Conservation (phyloP, 257 asterid genomes). For the Galeopsis tetrahit region DNA sequence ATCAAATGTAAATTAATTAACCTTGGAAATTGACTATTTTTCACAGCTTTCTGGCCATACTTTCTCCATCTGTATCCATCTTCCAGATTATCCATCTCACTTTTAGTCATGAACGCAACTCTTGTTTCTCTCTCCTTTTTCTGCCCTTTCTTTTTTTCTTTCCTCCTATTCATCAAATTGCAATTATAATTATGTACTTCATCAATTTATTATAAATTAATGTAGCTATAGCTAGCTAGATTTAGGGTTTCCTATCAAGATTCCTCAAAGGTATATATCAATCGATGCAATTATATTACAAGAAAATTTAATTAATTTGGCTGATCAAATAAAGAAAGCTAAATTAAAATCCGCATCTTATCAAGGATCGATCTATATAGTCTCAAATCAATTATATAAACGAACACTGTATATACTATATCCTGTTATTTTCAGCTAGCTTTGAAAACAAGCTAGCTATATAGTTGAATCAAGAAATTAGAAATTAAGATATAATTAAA, state of each 20-base stretch:
- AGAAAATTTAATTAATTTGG: background rate
- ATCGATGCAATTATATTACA: background rate
- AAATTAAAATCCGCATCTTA: background rate
- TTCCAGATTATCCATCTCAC: constrained; percentile 76
- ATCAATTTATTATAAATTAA: background rate
- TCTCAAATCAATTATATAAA: constrained; percentile 14
- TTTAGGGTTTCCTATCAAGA: constrained; percentile 28
- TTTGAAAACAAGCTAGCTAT: constrained; percentile 20
- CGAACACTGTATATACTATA: background rate
- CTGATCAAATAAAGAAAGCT: background rate
- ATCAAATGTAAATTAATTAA: constrained; percentile 15
- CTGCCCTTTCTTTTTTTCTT: constrained; percentile 56
- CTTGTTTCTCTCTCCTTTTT: constrained; percentile 61
- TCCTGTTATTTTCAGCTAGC: constrained; percentile 3
- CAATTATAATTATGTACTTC: background rate
- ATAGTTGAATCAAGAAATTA: constrained; percentile 17
- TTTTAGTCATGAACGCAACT: constrained; percentile 77
- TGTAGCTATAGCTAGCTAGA: constrained; percentile 2
- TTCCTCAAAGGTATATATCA: background rate
- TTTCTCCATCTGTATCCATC: constrained; percentile 91
- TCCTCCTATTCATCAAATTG: constrained; percentile 33
- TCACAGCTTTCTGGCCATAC: constrained; percentile 86
- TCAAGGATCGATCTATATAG: background rate
- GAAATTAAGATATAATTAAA: constrained; percentile 17
- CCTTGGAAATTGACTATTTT: constrained; percentile 87